Conservation (phyloP, 1,284 basidiomycete species). For the Volvariella surrecta region DNA sequence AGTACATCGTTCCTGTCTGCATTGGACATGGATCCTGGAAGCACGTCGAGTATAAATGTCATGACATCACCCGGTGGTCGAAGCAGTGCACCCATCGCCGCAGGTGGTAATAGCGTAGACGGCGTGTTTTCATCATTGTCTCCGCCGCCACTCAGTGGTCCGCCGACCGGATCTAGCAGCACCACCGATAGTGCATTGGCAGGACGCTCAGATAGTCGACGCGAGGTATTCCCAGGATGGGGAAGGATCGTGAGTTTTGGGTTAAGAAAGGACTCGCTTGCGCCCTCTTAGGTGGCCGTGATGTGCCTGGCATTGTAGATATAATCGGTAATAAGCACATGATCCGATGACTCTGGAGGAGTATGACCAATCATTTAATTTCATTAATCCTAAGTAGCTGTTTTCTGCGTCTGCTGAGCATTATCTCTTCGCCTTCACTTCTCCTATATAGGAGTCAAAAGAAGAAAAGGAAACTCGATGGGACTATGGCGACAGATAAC, state of each 20-base stretch:
- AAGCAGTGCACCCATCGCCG: slow-evolving; percentile 37
- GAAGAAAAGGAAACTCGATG: too few species aligned
- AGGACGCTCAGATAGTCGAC: slow-evolving; percentile 41
- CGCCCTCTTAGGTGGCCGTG: too few species aligned
- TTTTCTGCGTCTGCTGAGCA: too few species aligned
- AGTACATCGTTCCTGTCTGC: slow-evolving; percentile 86
- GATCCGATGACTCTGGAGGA: too few species aligned
- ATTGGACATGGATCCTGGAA: slow-evolving; percentile 86
- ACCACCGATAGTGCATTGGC: slow-evolving; percentile 18
- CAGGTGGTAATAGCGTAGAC: slow-evolving; percentile 20
- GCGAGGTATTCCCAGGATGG: slow-evolving; percentile 81
- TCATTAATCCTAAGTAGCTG: too few species aligned
- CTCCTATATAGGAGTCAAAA: too few species aligned
- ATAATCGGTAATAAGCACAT: too few species aligned
- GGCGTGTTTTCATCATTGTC: slow-evolving; percentile 48
- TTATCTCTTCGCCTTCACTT: too few species aligned
- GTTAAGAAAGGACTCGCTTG: slow-evolving; percentile 48
- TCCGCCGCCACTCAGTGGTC: slow-evolving; percentile 49
- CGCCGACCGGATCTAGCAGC: slow-evolving; percentile 38
- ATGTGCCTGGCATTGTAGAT: too few species aligned
- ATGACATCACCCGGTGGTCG: slow-evolving; percentile 53
- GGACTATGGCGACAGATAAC: too few species aligned
- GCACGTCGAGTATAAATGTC: slow-evolving; percentile 33
- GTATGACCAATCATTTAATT: too few species aligned
- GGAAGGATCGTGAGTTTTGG: slow-evolving; percentile 82